These are phyloP conservation scores for Yamadazyma blattariae DNA, from an alignment of 1,139 yeast genomes.

Conservation along the genomic window DNA sequence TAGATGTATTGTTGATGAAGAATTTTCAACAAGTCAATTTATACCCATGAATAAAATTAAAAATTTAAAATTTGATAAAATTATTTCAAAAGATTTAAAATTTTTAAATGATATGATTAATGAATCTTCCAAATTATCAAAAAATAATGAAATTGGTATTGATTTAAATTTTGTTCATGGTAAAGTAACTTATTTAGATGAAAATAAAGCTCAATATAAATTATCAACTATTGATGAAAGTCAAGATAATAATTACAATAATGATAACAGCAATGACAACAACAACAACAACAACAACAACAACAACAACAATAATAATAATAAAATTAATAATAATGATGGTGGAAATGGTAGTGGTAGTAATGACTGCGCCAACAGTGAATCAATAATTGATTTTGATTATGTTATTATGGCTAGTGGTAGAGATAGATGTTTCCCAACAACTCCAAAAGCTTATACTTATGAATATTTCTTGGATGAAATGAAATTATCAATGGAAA, in stretches of 20 bases:
- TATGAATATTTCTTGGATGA: constrained; percentile 27
- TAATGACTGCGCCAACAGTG: too few species aligned
- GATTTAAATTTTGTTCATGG: constrained; percentile 39
- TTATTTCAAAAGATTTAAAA: constrained; percentile 22
- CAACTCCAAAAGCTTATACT: constrained; percentile 43
- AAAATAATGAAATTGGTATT: constrained; percentile 14
- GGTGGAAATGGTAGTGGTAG: too few species aligned
- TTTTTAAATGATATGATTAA: constrained; percentile 3
- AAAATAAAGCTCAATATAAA: constrained; percentile 22
- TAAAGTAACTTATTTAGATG: constrained; percentile 28
- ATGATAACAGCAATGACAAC: too few species aligned
- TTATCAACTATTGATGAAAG: constrained; percentile 11
- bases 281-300: too few species aligned
- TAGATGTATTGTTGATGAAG: constrained; percentile 41
- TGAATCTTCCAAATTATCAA: constrained; percentile 11
- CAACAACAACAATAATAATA: too few species aligned
- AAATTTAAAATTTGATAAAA: constrained; percentile 28
- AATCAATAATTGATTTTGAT: constrained; percentile 39
- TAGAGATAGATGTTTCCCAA: constrained; percentile 52
- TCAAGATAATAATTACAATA: too few species aligned
- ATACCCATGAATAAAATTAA: constrained; percentile 29
- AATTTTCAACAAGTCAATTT: constrained; percentile 46
- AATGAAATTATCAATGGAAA: constrained; percentile 28
- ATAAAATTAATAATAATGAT: neutral
- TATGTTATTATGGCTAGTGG: constrained; percentile 51